Evolutionary conservation across 345 rosid genomes (phyloP).

Genomic region (Pistacia integerrima): DNA sequence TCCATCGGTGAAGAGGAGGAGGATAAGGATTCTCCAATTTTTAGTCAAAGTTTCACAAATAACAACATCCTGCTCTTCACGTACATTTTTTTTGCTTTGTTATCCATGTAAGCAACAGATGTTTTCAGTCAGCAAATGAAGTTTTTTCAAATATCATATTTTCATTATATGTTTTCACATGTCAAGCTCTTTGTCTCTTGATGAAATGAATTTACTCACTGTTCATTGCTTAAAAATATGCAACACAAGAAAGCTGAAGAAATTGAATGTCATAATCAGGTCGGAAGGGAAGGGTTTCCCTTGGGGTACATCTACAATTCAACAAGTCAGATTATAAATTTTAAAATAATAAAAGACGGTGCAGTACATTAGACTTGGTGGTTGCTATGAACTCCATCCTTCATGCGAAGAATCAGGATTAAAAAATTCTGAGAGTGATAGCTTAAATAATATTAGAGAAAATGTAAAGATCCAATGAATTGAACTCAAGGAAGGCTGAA

Average conservation of each 20-base stretch:
- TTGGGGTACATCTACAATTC: not conserved
- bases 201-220: too few relatives aligned
- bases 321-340: not conserved
- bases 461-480: not conserved
- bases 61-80: not conserved
- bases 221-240: not conserved
- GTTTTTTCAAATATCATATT: too few relatives aligned
- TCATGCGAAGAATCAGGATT: not conserved
- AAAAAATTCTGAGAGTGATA: not conserved
- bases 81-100: too few relatives aligned
- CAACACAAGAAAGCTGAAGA: not conserved
- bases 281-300: not conserved
- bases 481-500: not conserved
- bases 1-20: not conserved
- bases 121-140: too few relatives aligned
- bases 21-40: not conserved
- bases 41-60: not conserved
- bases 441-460: not conserved
- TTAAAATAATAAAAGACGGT: not conserved
- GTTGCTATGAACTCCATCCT: too few relatives aligned
- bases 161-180: not conserved
- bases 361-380: not conserved
- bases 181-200: too few relatives aligned
- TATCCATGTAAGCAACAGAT: too few relatives aligned
- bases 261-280: not conserved